A percentile compares a stretch with the other conserved stretches of the same genome.
Evolutionary conservation across 2,329 filamentous ascomycete species (phyloP).

Genomic region (Thyridium curvatum): DNA sequence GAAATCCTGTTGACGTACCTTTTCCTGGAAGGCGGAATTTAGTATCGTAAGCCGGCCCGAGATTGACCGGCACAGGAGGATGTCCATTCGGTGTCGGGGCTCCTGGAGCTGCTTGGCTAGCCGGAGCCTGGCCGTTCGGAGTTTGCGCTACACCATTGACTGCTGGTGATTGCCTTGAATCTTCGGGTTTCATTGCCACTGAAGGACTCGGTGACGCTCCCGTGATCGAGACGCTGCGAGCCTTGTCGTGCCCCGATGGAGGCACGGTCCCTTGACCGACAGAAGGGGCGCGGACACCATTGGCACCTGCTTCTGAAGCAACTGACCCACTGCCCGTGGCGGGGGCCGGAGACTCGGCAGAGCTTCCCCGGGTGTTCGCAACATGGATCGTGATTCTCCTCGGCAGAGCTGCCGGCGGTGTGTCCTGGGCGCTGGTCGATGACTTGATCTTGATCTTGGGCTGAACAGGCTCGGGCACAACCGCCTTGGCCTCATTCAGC

Average conservation of each 20-base stretch:
- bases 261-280: slow-evolving; percentile 5
- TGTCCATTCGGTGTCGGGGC: slow-evolving; percentile 10
- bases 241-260: slow-evolving; percentile 24
- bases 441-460: slow-evolving; percentile 80
- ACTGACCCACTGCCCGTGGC: slow-evolving; percentile 24
- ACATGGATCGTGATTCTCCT: slow-evolving; percentile 70
- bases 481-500: slow-evolving; percentile 64
- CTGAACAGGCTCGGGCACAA: slow-evolving; percentile 65
- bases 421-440: slow-evolving; percentile 34
- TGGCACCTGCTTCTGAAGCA: slow-evolving; percentile 21
- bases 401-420: slow-evolving; percentile 29
- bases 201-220: slow-evolving; percentile 41
- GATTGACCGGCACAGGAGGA: slow-evolving; percentile 19
- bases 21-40: slow-evolving; percentile 32
- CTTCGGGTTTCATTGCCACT: slow-evolving; percentile 26
- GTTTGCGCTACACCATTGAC: slow-evolving; percentile 9
- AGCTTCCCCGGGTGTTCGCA: slow-evolving; percentile 47
- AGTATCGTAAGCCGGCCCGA: slow-evolving; percentile 21
- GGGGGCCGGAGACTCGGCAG: slow-evolving; percentile 45
- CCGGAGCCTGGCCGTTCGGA: slow-evolving; percentile 18
- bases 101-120: slow-evolving; percentile 3
- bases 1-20: too few species aligned
- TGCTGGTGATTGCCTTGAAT: slow-evolving; percentile 21
- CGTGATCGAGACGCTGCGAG: slow-evolving; percentile 32
- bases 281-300: slow-evolving; percentile 17